Evolutionary conservation across 2,329 filamentous ascomycete species (phyloP).

Genomic region (Nemania sp.): DNA sequence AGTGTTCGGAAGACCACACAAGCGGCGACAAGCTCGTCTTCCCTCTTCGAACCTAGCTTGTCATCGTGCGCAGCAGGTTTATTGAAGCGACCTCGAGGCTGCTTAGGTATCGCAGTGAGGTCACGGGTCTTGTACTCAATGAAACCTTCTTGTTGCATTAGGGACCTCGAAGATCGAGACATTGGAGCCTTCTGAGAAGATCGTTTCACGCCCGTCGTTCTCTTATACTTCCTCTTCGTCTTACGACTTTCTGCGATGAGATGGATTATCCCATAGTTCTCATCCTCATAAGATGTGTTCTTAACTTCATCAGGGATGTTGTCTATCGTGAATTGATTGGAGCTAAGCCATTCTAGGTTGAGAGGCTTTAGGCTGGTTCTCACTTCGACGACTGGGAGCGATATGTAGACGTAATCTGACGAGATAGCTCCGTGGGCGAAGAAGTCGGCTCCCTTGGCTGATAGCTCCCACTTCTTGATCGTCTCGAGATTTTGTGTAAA

Average conservation of each 20-base stretch:
- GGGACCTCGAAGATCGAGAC: neutral
- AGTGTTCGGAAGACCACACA: conserved; percentile 62
- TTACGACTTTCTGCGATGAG: conserved; percentile 11
- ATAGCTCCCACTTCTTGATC: conserved; percentile 52
- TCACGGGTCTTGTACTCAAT: conserved; percentile 38
- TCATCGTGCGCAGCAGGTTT: conserved; percentile 38
- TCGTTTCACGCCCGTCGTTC: no score
- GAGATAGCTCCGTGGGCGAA: conserved; percentile 41
- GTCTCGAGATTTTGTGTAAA: conserved; percentile 39
- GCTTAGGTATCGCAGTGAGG: conserved; percentile 34
- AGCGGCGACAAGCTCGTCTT: conserved; percentile 56
- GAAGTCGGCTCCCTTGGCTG: conserved; percentile 40
- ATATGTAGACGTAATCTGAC: conserved; percentile 46
- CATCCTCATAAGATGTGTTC: conserved; percentile 37
- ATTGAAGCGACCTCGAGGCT: conserved; percentile 40
- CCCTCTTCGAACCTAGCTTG: conserved; percentile 45
- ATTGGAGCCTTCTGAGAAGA: neutral
- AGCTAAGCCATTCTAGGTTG: conserved; percentile 43
- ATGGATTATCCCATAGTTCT: conserved; percentile 33
- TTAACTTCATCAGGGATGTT: conserved; percentile 48
- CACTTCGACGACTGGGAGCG: conserved; percentile 36
- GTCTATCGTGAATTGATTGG: conserved; percentile 46
- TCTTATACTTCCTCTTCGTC: neutral
- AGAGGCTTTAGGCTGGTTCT: conserved; percentile 33
- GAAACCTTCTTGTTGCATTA: conserved; percentile 22